A percentile compares a stretch with the other conserved stretches of the same genome.
phyloP scores from a whole-genome alignment of 1,284 basidiomycete genomes.

The Trametes polyzona region DNA sequence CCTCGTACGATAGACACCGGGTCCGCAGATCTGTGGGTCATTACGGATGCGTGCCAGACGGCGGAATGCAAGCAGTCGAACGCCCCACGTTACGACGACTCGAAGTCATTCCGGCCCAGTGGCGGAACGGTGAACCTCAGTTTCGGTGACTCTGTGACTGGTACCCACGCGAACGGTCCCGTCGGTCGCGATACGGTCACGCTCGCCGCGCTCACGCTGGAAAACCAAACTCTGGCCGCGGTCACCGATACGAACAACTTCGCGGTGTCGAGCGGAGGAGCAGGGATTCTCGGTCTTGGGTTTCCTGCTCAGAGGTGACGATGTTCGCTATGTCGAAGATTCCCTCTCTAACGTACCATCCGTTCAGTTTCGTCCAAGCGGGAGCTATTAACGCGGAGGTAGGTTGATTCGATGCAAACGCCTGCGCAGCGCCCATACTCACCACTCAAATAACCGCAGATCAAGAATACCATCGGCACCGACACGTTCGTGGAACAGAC shows the following conservation, averaged over 20 bases:
- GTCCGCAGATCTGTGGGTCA: conserved; percentile 39
- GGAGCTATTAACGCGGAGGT: conserved; percentile 40
- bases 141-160: conserved; percentile 43
- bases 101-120: conserved; percentile 32
- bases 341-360: too few species aligned
- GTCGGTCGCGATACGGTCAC: conserved; percentile 40
- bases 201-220: conserved; percentile 41
- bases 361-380: conserved; percentile 43
- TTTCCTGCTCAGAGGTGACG: conserved; percentile 40
- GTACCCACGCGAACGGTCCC: conserved; percentile 41
- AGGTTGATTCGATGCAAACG: background rate
- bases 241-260: conserved; percentile 41
- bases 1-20: conserved; percentile 32
- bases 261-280: conserved; percentile 38
- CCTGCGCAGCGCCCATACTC: background rate
- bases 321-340: background rate
- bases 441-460: background rate
- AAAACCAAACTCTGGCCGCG: conserved; percentile 39
- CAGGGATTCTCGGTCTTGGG: conserved; percentile 45
- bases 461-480: conserved; percentile 29
- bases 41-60: conserved; percentile 31
- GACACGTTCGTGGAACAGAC: conserved; percentile 47
- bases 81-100: conserved; percentile 28
- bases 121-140: conserved; percentile 36
- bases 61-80: conserved; percentile 25